Base-by-base conservation (phyloP, 768 basidiomycete species). In the Mycena olivaceomarginata region DNA sequence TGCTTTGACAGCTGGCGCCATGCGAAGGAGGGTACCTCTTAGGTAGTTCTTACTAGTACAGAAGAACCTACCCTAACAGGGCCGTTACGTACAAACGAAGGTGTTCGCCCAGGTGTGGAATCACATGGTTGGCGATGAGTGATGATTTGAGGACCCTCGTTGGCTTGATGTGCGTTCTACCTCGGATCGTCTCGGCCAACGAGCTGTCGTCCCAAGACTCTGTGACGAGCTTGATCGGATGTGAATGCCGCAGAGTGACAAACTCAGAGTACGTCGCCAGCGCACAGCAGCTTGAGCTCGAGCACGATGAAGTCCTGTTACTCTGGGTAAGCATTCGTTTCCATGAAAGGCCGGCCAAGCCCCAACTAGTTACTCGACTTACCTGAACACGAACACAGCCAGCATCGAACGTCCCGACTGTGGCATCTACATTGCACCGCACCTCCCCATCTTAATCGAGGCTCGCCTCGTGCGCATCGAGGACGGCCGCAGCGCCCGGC, bases 201-300 rank as follows among this genome's bases (percentile, higher is more conserved):
- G 67, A 53, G 15, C 20, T 51, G 7, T 72, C 77, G 46, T 63
- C 46, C 72, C 75, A 79, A 41, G 78, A 76, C 31, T 79, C 78
- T 10, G 72, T 76, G 7, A 79, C 78, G n/a, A 79, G 72, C 69
- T 59, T 70, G 60, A 79, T 74, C 46, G 78, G 71, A 63, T 79
- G 78, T 56, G 68, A 74, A 9, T 62, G 40, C 15, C 72, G 51
- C 7, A 79, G 25, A 11, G 67, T 71, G 15, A 31, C 15, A 39
- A 70, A 79, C 48, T 74, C 43, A 37, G 37, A 22, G 1, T 37
- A n/a, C 7, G 40, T 59, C 45, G 40, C n/a, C 18, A 2, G n/a
- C 8, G 39, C 67, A 25, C 2, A 12, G 57, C 5, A 75, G 78
- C 18, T 31, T 40, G 6, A 79, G 64, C 56, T 79, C 72, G 41